Evolutionary conservation across 208 protist genomes (phyloP).

Genomic region (Crithidia fasciculata): DNA sequence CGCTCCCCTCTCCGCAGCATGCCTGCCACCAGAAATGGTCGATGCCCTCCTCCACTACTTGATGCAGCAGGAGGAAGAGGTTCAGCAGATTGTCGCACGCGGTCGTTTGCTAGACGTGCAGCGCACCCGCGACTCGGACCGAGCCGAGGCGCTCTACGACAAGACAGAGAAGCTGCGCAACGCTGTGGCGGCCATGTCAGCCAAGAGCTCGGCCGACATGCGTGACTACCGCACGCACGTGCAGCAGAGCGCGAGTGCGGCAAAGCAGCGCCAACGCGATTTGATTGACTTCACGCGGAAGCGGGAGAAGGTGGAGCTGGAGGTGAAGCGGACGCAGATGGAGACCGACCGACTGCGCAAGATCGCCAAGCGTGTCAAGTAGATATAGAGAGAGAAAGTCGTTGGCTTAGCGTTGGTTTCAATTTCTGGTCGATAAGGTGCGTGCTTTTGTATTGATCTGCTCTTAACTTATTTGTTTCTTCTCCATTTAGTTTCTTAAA

Average conservation of each 20-base stretch:
- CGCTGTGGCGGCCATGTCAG: constrained; percentile 48
- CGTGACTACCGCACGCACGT: constrained; percentile 44
- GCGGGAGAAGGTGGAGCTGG: constrained; percentile 69
- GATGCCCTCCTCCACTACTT: constrained; percentile 46
- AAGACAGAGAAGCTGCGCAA: constrained; percentile 45
- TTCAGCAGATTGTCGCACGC: constrained; percentile 14
- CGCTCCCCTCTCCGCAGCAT: constrained; percentile 1
- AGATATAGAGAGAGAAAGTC: not conserved
- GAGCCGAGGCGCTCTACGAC: constrained; percentile 41
- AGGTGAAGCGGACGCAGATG: constrained; percentile 62
- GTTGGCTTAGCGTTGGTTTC: no score
- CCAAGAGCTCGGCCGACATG: constrained; percentile 62
- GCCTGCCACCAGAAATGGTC: constrained; percentile 38
- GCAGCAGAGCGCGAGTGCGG: constrained; percentile 39
- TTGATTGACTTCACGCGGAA: constrained; percentile 63
- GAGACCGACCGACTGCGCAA: constrained; percentile 71
- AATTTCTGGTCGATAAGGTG: not conserved
- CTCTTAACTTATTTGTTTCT: not conserved
- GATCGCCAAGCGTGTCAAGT: constrained; percentile 68
- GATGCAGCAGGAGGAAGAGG: constrained; percentile 32
- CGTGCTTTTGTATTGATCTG: not conserved
- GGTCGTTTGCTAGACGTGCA: constrained; percentile 21
- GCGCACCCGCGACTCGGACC: constrained; percentile 18
- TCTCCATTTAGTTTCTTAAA: not conserved
- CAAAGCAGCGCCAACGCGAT: constrained; percentile 57